These are phyloP conservation scores for Sclerotinia nivalis DNA, from an alignment of 2,329 filamentous ascomycete genomes.

Conservation along the genomic window DNA sequence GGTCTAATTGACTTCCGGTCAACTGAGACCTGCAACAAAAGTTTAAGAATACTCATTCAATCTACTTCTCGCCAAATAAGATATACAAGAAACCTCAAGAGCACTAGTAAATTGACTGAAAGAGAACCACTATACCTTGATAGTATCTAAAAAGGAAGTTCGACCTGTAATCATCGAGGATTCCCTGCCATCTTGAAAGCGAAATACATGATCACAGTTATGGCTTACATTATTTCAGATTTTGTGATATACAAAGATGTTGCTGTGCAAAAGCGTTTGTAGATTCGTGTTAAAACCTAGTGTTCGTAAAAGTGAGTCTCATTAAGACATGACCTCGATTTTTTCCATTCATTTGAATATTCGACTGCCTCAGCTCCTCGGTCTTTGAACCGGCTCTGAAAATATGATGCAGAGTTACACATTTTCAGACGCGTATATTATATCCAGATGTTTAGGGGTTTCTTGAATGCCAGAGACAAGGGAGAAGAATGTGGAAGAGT, in stretches of 20 bases:
- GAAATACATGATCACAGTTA: neutral
- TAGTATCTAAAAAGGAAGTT: rapidly evolving
- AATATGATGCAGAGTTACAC: no score
- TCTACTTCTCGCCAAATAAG: no score
- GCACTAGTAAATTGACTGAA: no score
- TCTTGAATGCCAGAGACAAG: neutral
- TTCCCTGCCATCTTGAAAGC: neutral
- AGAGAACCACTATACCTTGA: neutral
- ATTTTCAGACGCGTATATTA: neutral
- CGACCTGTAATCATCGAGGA: neutral
- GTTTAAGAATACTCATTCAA: no score
- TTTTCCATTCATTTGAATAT: no score
- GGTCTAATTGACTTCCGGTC: neutral
- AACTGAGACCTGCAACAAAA: neutral
- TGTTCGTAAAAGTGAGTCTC: no score
- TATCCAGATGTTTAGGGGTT: neutral
- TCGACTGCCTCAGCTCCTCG: no score
- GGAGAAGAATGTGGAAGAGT: no score
- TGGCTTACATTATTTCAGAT: neutral
- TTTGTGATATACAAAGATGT: neutral
- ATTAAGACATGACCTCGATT: no score
- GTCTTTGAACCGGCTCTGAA: no score
- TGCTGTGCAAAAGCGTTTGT: neutral
- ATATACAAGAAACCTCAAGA: no score
- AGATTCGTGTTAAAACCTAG: neutral